Evolutionary conservation across 2,329 filamentous ascomycete genomes (phyloP).

Genomic region (Ophiostoma sp.): DNA sequence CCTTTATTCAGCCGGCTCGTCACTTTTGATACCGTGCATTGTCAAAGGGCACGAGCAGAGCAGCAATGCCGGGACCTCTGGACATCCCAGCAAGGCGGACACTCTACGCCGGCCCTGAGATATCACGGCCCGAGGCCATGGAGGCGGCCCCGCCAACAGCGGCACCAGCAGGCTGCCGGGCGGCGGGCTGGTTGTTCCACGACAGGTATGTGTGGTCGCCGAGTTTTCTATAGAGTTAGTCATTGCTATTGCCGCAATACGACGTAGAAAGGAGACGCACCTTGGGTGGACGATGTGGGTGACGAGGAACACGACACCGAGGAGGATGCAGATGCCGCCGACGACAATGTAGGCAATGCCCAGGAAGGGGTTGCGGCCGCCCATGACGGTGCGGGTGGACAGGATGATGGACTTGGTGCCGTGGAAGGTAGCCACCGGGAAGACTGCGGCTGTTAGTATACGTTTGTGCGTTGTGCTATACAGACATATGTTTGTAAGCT

Average conservation of each 20-base stretch:
- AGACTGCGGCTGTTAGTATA: constrained; percentile 52
- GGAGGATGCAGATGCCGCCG: constrained; percentile 82
- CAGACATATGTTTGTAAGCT: neutral
- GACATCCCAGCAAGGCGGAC: constrained; percentile 1
- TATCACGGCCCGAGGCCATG: constrained; percentile 52
- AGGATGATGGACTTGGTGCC: constrained; percentile 88
- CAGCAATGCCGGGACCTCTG: neutral
- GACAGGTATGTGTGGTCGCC: constrained; percentile 96
- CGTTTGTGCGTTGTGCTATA: neutral
- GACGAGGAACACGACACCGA: constrained; percentile 81
- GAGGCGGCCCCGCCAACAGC: constrained; percentile 36
- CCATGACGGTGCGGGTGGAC: constrained; percentile 86
- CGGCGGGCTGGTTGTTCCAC: constrained; percentile 66
- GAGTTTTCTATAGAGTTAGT: constrained; percentile 65
- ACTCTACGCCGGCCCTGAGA: constrained; percentile 28
- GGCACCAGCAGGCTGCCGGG: constrained; percentile 25
- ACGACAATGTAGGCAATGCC: constrained; percentile 95
- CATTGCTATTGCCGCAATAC: neutral
- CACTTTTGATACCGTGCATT: constrained; percentile 5
- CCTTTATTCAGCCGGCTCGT: neutral
- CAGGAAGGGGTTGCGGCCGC: constrained; percentile 89
- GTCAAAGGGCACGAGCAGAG: neutral
- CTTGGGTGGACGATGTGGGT: constrained; percentile 88
- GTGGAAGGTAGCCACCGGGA: constrained; percentile 69
- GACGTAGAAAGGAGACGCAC: constrained; percentile 43